phyloP scores from a whole-genome alignment of 2,329 filamentous ascomycete species.

The Myriangium duriaei region DNA sequence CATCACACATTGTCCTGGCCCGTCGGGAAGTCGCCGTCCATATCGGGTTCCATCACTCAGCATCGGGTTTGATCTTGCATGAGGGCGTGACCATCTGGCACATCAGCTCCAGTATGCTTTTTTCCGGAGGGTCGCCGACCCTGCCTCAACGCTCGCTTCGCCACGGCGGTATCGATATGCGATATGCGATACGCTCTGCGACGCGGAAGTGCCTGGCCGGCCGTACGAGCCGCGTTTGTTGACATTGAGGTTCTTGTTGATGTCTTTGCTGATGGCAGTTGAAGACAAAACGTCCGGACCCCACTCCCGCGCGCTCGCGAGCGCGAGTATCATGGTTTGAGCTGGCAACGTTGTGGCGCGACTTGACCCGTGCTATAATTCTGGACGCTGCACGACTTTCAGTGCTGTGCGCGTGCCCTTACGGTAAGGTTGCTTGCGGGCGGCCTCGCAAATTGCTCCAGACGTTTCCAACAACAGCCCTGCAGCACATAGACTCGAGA shows the following conservation, averaged over 20 bases:
- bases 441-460: slow-evolving; percentile 6
- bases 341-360: slow-evolving; percentile 8
- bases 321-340: slow-evolving; percentile 1
- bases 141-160: too few relatives aligned
- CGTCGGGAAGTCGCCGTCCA: background rate
- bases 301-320: slow-evolving; percentile 5
- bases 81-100: too few relatives aligned
- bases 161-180: too few relatives aligned
- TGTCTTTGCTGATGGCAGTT: slow-evolving; percentile 8
- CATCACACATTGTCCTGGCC: too few relatives aligned
- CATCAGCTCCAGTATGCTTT: too few relatives aligned
- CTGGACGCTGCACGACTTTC: slow-evolving; percentile 4
- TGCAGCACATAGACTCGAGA: slow-evolving; percentile 5
- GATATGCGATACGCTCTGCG: too few relatives aligned
- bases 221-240: background rate
- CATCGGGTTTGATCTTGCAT: background rate
- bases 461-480: slow-evolving; percentile 6
- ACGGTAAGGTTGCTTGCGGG: background rate
- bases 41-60: background rate
- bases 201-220: background rate
- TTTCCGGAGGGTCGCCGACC: too few relatives aligned
- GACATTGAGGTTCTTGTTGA: slow-evolving; percentile 3
- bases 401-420: background rate
- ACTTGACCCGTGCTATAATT: slow-evolving; percentile 6
- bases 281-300: slow-evolving; percentile 1